A percentile compares a stretch with the other conserved stretches of the same genome.
Conservation (phyloP, 2,329 filamentous ascomycete species). For the Aspergillus pseudonomiae region DNA sequence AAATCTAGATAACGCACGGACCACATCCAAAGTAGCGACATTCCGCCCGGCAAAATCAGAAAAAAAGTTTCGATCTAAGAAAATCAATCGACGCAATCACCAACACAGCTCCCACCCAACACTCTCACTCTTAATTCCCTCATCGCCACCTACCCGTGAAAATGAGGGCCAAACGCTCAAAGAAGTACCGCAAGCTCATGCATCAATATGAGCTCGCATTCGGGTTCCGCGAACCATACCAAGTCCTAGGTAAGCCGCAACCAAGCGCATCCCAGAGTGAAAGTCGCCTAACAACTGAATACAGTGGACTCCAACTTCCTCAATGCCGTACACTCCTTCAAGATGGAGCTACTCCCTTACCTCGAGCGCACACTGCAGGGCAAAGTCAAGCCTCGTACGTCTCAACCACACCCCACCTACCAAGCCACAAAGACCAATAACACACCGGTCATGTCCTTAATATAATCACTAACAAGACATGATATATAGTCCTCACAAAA, state of each 20-base stretch:
- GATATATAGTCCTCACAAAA: constrained; percentile 74
- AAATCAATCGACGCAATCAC: constrained; percentile 26
- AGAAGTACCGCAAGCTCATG: constrained; percentile 89
- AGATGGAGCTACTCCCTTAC: constrained; percentile 81
- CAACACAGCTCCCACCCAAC: constrained; percentile 14
- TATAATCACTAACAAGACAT: constrained; percentile 13
- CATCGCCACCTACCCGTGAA: constrained; percentile 36
- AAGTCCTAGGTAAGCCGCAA: constrained; percentile 68
- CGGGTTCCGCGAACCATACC: constrained; percentile 91
- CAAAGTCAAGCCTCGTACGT: constrained; percentile 76
- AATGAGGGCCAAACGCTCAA: constrained; percentile 70
- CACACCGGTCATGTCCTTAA: background rate
- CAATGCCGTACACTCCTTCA: constrained; percentile 76
- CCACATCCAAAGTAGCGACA: constrained; percentile 24
- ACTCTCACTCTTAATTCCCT: constrained; percentile 9
- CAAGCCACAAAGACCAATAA: background rate
- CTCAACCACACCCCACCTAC: background rate
- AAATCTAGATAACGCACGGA: constrained; percentile 24
- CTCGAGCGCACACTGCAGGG: constrained; percentile 84
- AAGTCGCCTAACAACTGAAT: constrained; percentile 6
- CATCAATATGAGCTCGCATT: constrained; percentile 86
- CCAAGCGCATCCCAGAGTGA: background rate
- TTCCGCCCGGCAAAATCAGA: constrained; percentile 41
- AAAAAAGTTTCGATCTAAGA: constrained; percentile 24
- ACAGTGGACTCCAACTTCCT: constrained; percentile 83